Evolutionary conservation across 331 rosid species (phyloP).

Genomic region (Acacia concinna): DNA sequence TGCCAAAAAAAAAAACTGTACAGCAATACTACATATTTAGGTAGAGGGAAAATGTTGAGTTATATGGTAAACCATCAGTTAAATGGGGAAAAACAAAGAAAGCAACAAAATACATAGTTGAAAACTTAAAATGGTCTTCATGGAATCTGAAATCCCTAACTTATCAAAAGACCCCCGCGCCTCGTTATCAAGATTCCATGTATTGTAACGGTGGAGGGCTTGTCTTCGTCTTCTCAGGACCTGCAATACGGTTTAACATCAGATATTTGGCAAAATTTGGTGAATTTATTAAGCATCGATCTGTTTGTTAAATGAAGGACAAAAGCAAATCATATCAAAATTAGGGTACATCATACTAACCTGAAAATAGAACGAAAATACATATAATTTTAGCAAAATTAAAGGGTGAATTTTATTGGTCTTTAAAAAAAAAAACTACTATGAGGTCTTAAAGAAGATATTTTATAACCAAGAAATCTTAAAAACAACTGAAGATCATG

Average conservation of each 20-base stretch:
- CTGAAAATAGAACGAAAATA: neutral
- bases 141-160: slow-evolving; percentile 5
- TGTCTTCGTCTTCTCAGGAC: slow-evolving; percentile 68
- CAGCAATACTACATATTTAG: slow-evolving; percentile 20
- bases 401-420: neutral
- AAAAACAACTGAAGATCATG: no score
- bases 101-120: slow-evolving; percentile 22
- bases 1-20: slow-evolving; percentile 11
- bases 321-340: neutral
- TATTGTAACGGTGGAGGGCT: slow-evolving; percentile 78
- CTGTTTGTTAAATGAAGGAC: neutral
- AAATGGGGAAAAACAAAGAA: slow-evolving; percentile 19
- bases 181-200: slow-evolving; percentile 68
- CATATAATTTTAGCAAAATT: neutral
- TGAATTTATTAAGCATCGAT: slow-evolving; percentile 1
- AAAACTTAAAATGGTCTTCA: slow-evolving; percentile 24
- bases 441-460: no score
- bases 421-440: neutral
- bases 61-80: slow-evolving; percentile 33
- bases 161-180: neutral
- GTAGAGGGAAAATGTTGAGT: neutral
- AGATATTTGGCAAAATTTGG: slow-evolving; percentile 22
- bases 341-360: neutral
- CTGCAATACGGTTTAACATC: slow-evolving; percentile 49
- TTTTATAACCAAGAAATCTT: no score